Evolutionary conservation across 2,329 filamentous ascomycete genomes (phyloP).

Genomic region (Aspergillus fischeri): DNA sequence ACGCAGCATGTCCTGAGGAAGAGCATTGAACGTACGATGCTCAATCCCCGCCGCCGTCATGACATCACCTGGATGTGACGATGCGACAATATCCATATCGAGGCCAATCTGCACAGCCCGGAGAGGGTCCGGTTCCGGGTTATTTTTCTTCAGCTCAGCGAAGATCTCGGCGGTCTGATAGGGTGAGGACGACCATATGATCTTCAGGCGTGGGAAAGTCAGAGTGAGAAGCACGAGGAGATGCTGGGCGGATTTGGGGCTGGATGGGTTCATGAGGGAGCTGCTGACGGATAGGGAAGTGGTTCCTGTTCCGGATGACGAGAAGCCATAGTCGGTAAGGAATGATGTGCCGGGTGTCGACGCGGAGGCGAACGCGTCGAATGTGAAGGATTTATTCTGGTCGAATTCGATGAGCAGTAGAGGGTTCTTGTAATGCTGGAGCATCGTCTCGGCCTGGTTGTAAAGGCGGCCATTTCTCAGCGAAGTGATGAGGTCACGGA

Average conservation of each 20-base stretch:
- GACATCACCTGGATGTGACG: conserved; percentile 43
- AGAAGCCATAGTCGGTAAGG: conserved; percentile 52
- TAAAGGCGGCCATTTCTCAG: conserved; percentile 90
- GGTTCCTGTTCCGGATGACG: conserved; percentile 30
- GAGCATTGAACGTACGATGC: conserved; percentile 71
- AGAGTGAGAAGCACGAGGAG: conserved; percentile 90
- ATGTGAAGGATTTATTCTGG: conserved; percentile 92
- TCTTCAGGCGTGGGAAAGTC: conserved; percentile 80
- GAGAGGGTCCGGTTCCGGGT: conserved; percentile 85
- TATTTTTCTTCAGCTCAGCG: conserved; percentile 82
- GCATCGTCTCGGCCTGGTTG: conserved; percentile 90
- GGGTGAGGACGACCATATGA: conserved; percentile 90
- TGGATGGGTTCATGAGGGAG: conserved; percentile 58
- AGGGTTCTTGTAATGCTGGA: conserved; percentile 81
- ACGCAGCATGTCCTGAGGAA: conserved; percentile 86
- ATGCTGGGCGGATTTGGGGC: conserved; percentile 75
- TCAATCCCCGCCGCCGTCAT: conserved; percentile 51
- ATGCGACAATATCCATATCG: conserved; percentile 47
- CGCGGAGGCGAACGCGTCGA: conserved; percentile 60
- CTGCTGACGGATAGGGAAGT: conserved; percentile 57
- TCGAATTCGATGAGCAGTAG: conserved; percentile 98
- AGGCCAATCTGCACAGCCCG: conserved; percentile 80
- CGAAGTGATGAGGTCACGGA: conserved; percentile 85
- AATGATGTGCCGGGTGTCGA: conserved; percentile 38
- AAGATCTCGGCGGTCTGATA: conserved; percentile 98